These are phyloP conservation scores for Simmondsia chinensis DNA, from an alignment of 148 eudicot species.

Conservation along the genomic window DNA sequence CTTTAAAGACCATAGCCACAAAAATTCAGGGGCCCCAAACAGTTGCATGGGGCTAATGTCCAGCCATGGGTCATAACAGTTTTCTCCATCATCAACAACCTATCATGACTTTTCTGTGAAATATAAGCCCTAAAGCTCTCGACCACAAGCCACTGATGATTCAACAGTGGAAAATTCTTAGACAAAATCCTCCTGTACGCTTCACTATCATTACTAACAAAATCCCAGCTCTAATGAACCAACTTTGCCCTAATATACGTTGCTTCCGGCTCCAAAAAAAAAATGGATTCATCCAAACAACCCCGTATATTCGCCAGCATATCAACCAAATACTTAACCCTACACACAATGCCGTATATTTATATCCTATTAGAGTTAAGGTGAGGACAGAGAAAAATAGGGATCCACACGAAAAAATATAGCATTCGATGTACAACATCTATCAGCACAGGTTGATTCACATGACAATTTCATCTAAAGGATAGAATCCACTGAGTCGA, in stretches of 20 bases:
- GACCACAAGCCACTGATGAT: conserved; percentile 96
- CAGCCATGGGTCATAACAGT: too few species aligned
- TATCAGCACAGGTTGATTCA: conserved; percentile 60
- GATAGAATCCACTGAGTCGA: conserved; percentile 90
- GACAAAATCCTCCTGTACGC: conserved; percentile 35
- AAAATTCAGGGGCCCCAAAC: too few species aligned
- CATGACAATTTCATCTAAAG: conserved; percentile 67
- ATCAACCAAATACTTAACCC: conserved; percentile 93
- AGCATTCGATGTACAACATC: conserved; percentile 28
- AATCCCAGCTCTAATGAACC: conserved; percentile 48
- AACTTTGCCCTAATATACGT: conserved; percentile 69
- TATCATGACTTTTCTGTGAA: conserved; percentile 83
- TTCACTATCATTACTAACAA: conserved; percentile 25
- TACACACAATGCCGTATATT: conserved; percentile 63
- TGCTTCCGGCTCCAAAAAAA: conserved; percentile 63
- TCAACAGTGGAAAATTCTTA: conserved; percentile 68
- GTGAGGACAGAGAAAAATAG: conserved; percentile 13
- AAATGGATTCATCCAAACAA: conserved; percentile 83
- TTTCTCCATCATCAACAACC: conserved; percentile 48
- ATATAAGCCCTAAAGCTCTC: conserved; percentile 88
- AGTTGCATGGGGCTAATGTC: too few species aligned
- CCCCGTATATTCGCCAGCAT: conserved; percentile 98
- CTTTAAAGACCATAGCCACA: too few species aligned
- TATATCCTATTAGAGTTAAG: conserved; percentile 36
- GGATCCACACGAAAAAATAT: conserved; percentile 21